Percentiles rank a stretch among this genome's conserved stretches.
Conservation (phyloP, 805 yeast species). For the Hanseniaspora osmophila region DNA sequence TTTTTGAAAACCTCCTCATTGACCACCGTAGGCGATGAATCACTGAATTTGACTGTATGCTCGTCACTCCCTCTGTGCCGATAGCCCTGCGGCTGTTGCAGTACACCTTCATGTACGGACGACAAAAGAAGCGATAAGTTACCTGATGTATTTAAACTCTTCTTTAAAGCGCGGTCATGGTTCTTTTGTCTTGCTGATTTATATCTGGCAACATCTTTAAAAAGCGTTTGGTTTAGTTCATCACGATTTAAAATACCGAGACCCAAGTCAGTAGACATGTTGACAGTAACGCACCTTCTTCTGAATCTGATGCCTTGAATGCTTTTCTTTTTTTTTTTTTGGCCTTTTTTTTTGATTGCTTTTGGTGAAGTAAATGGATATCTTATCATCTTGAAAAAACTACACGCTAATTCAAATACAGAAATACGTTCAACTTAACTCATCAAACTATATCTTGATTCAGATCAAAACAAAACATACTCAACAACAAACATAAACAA, state of each 20-base stretch:
- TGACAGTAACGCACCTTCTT: background rate
- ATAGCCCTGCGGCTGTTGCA: background rate
- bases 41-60: conserved; percentile 10
- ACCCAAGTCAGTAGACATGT: background rate
- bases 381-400: too few relatives aligned
- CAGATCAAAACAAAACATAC: background rate
- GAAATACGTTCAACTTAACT: too few relatives aligned
- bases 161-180: too few relatives aligned
- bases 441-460: too few relatives aligned
- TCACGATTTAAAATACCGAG: background rate
- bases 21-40: conserved; percentile 17
- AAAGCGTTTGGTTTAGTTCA: background rate
- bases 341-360: too few relatives aligned
- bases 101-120: too few relatives aligned
- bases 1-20: conserved; percentile 4
- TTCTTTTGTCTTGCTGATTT: background rate
- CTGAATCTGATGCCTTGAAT: too few relatives aligned
- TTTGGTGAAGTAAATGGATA: too few relatives aligned
- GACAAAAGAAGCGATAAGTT: too few relatives aligned
- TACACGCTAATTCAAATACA: too few relatives aligned
- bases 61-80: conserved; percentile 5
- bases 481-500: background rate
- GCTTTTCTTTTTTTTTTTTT: too few relatives aligned
- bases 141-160: too few relatives aligned
- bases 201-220: background rate